Base-by-base conservation (phyloP, 768 basidiomycete species). In the Lactifluus rugatus region DNA sequence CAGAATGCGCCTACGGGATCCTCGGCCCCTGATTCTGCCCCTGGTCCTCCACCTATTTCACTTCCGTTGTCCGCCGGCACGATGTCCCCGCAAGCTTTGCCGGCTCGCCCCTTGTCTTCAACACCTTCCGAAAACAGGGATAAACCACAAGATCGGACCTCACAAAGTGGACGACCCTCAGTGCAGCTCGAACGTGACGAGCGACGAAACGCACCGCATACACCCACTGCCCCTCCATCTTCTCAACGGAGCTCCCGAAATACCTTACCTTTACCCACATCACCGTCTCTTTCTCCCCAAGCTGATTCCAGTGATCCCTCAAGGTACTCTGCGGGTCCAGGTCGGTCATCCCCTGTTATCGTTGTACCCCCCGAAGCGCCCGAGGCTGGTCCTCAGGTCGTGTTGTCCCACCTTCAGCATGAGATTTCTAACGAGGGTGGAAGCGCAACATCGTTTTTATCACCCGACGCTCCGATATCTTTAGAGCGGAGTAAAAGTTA, bases 401-500 rank as follows among this genome's bases (percentile, higher is more conserved):
- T 54, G 10, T 46, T 60, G 26, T 55, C 58, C 13, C 49, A 50
- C 66, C 66, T 56, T 37, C 57, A 62, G 5, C 61, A 9, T 9
- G 36, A 54, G 2, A 2, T 47, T 6, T 37, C 48, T n/a, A 31
- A 39, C 19, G 48, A 52, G 6, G 37, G 36, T 34, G 41, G 46
- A 23, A 37, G 14, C 32, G 26, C 52, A 31, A 21, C 59, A 31
- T 48, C 60, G n/a, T 60, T 62, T 62, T 65, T 54, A 54, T 63
- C 58, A 41, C 65, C 55, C 64, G 54, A 7, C 46, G 57, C 34
- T 17, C 67, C 53, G 70, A 71, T n/a, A 67, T 73, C 25, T 11
- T n/a, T 61, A 37, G 46, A 49, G 32, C 48, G 54, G 39, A 56
- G 60, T 32, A 76, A 72, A 61, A 78, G 76, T 59, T 78, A 72